Evolutionary conservation across 441 rosid genomes (phyloP).

Genomic region (Arabidopsis lyrata): DNA sequence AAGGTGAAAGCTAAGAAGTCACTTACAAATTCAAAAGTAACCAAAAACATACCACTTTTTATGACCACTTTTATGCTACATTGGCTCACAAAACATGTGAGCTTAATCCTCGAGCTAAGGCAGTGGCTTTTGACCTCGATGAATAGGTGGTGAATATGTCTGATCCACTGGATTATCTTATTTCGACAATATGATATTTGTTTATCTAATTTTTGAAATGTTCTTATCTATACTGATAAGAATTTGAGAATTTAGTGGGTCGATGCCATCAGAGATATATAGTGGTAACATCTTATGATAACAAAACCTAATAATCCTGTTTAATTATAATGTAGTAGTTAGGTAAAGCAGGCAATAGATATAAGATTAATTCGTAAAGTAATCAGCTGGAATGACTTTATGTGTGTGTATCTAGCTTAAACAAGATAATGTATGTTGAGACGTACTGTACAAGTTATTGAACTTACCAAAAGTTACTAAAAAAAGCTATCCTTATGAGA

Average conservation of each 20-base stretch:
- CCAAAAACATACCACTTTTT: background rate
- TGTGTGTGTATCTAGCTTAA: conserved; percentile 4
- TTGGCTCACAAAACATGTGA: background rate
- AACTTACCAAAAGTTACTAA: conserved; percentile 22
- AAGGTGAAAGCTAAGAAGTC: background rate
- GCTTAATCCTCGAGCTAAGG: background rate
- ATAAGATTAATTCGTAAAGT: conserved; percentile 26
- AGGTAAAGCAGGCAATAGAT: conserved; percentile 37
- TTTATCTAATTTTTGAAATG: conserved; percentile 2
- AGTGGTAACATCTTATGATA: conserved; percentile 36
- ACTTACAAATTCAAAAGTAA: background rate
- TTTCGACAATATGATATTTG: background rate
- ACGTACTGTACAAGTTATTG: conserved; percentile 27
- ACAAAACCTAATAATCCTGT: conserved; percentile 41
- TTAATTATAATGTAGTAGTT: conserved; percentile 32
- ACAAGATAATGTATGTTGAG: conserved; percentile 23
- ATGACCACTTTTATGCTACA: background rate
- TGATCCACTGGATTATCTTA: no score
- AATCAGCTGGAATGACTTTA: conserved; percentile 3
- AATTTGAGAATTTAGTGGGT: conserved; percentile 36
- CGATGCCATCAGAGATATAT: conserved; percentile 40
- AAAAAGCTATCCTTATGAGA: conserved; percentile 29
- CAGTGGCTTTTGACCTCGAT: conserved; percentile 29
- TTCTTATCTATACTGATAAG: background rate
- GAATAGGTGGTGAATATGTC: conserved; percentile 12